Base-by-base conservation (phyloP, 1,139 yeast genomes). In the Pichia cactophila region DNA sequence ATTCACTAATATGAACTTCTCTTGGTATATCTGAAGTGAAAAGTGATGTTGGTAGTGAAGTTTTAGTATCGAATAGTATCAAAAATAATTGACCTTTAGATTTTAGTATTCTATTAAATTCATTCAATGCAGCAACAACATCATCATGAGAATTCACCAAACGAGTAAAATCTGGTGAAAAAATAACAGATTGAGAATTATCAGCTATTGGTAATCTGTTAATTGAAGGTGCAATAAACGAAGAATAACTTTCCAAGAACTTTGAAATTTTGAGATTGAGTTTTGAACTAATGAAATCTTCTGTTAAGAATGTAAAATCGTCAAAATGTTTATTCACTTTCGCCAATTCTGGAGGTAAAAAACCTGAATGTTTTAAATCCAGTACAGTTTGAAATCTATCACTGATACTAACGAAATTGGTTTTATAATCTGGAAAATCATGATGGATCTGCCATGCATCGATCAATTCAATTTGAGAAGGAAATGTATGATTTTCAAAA, bases 401-500 rank as follows among this genome's bases (percentile, higher is more conserved):
- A 2, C 62, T 53, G n/a, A 62, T 41, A 29, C 56, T 56, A 10
- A 64, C 43, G 10, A 60, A 53, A 46, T 62, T 64, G 10, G 60
- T 55, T 45, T 59, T 61, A 46, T 48, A 43, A 3, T 54, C 41
- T 12, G 60, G 58, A 41, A 61, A 59, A 41, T 62, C 65, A 50
- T 62, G 63, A 14, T 62, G 46, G 20, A 61, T 35, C 44, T 62
- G 59, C 68, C 67, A 64, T 2, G 66, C 67, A 47, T 61, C 64
- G 23, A 60, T 52, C 37, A 61, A 56, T 51, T 61, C 66, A 11
- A 61, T 54, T 26, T 57, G 53, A 2, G 64, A 54, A 9, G 60
- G 56, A 12, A 58, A 49, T 23, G 59, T 54, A 26, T 61, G 57
- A 16, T 52, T 53, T 39, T 56, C 53, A 4, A 55, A 37, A 3